Evolutionary conservation across 139 green algal species (phyloP).

Genomic region (Micromonas commoda): DNA sequence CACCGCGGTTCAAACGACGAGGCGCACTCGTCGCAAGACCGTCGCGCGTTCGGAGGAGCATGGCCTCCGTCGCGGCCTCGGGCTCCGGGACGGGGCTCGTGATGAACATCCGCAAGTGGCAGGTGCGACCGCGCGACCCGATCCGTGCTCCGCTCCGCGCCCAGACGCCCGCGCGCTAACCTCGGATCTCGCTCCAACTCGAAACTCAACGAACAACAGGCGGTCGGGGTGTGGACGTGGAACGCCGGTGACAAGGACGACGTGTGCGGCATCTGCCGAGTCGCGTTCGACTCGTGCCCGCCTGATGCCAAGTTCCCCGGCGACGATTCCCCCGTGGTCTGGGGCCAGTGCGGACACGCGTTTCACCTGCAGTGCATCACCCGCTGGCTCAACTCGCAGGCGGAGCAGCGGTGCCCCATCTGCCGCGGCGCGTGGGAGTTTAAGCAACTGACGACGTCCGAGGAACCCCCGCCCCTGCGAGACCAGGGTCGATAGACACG

Average conservation of each 20-base stretch:
- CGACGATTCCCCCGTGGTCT: slow-evolving; percentile 47
- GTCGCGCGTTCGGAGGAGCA: not conserved
- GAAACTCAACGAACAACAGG: slow-evolving; percentile 32
- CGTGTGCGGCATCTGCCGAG: slow-evolving; percentile 50
- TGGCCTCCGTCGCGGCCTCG: not conserved
- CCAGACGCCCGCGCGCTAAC: too few relatives aligned
- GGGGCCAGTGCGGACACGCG: slow-evolving; percentile 45
- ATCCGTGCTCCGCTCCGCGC: too few relatives aligned
- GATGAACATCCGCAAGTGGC: not conserved
- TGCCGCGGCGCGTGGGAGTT: slow-evolving; percentile 43
- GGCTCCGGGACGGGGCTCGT: not conserved
- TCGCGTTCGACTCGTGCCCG: slow-evolving; percentile 47
- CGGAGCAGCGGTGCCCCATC: slow-evolving; percentile 44
- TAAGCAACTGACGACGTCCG: slow-evolving; percentile 10
- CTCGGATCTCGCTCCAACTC: slow-evolving; percentile 3
- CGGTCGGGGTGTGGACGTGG: slow-evolving; percentile 46
- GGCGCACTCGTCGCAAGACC: too few relatives aligned
- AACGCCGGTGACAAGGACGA: slow-evolving; percentile 38
- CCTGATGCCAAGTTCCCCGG: slow-evolving; percentile 45
- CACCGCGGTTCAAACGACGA: too few relatives aligned
- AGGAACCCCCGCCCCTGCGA: too few relatives aligned
- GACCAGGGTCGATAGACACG: too few relatives aligned
- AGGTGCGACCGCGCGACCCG: too few relatives aligned
- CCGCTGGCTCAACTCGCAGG: slow-evolving; percentile 46
- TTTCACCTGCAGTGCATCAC: slow-evolving; percentile 57